These are phyloP conservation scores for Hsuehochloa calcarea DNA, from an alignment of 176 grass and related monocot genomes.

Conservation along the genomic window DNA sequence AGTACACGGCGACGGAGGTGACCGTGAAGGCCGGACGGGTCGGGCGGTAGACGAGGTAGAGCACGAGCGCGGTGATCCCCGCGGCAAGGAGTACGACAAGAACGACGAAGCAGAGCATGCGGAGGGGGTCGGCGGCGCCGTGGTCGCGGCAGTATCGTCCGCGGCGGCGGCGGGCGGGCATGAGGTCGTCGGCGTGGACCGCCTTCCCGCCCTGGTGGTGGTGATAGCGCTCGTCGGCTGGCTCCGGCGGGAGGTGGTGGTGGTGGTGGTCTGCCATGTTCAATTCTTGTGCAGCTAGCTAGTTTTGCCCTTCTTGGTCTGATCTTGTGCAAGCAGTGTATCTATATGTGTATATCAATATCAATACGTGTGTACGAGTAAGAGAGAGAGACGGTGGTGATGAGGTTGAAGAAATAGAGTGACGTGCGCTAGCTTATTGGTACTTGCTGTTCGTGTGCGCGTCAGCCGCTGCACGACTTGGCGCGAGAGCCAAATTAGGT, in stretches of 20 bases:
- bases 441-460: neutral
- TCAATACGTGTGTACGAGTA: neutral
- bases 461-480: neutral
- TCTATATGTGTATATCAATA: neutral
- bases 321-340: neutral
- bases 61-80: constrained; percentile 49
- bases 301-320: neutral
- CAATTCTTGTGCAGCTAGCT: neutral
- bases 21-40: constrained; percentile 46
- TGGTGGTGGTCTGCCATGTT: constrained; percentile 41
- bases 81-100: constrained; percentile 31
- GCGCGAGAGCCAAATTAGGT: neutral
- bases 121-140: neutral
- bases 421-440: neutral
- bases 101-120: constrained; percentile 25
- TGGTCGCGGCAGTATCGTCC: neutral
- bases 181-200: constrained; percentile 35
- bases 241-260: constrained; percentile 52
- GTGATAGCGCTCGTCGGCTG: neutral
- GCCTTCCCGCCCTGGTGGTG: constrained; percentile 11
- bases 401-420: neutral
- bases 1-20: constrained; percentile 60
- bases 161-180: constrained; percentile 25
- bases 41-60: constrained; percentile 73
- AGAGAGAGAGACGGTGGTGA: neutral